phyloP scores from a whole-genome alignment of 495 filamentous ascomycete species.

The Xylaria grammica region DNA sequence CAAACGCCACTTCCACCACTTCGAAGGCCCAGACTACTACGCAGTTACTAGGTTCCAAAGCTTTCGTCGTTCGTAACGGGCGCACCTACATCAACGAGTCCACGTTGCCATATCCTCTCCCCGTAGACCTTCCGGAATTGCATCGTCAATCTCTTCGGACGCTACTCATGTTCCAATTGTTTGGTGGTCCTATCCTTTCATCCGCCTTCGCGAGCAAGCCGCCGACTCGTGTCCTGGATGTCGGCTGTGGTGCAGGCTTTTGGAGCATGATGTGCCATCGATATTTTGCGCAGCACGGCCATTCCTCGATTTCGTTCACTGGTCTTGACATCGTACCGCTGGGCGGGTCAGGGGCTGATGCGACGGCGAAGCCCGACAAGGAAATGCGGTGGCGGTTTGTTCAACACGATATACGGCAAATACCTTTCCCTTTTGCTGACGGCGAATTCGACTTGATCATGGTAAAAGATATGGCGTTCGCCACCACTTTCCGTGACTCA shows the following conservation, averaged over 20 bases:
- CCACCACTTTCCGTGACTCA: conserved; percentile 65
- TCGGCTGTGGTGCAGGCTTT: conserved; percentile 86
- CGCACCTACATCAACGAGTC: conserved; percentile 82
- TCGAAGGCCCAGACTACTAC: conserved; percentile 24
- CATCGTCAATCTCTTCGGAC: conserved; percentile 87
- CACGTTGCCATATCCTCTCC: conserved; percentile 77
- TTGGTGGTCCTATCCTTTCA: conserved; percentile 78
- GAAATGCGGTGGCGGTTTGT: conserved; percentile 88
- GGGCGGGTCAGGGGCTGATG: conserved; percentile 62
- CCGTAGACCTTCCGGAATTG: conserved; percentile 85
- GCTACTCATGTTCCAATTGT: conserved; percentile 77
- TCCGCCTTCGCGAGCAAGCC: conserved; percentile 67
- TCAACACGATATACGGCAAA: conserved; percentile 79
- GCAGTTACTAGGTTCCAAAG: conserved; percentile 48
- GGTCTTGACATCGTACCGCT: conserved; percentile 84
- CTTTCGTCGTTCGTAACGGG: conserved; percentile 75
- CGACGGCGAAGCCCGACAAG: conserved; percentile 52
- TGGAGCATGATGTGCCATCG: conserved; percentile 89
- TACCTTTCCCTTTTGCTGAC: conserved; percentile 79
- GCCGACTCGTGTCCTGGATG: conserved; percentile 79
- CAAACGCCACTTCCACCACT: conserved; percentile 27
- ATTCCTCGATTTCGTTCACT: conserved; percentile 69
- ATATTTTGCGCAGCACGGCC: conserved; percentile 68
- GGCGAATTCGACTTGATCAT: conserved; percentile 89
- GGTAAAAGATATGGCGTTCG: conserved; percentile 83